These are phyloP conservation scores for Stephania cephalantha DNA, from an alignment of 164 flowering plant genomes.

Conservation along the genomic window DNA sequence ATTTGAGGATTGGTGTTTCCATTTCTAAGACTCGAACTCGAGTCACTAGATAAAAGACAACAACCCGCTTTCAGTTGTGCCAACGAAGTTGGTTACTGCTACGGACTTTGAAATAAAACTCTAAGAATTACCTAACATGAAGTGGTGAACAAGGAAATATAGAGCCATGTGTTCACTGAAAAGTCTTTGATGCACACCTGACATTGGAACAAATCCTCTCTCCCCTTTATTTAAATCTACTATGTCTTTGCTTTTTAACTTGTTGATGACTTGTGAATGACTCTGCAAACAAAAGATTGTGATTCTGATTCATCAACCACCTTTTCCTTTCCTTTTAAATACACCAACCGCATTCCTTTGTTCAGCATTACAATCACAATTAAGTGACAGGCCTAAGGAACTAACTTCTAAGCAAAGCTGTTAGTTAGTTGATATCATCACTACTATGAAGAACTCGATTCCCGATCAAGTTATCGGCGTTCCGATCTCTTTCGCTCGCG, in stretches of 20 bases:
- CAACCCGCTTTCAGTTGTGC: too few species aligned
- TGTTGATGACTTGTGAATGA: conserved; percentile 5
- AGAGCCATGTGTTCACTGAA: background rate
- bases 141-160: background rate
- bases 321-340: background rate
- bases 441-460: conserved; percentile 3
- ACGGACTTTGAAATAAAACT: background rate
- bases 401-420: background rate
- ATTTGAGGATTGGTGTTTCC: too few species aligned
- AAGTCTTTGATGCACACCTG: background rate
- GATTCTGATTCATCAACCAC: conserved; percentile 8
- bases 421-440: background rate
- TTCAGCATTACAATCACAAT: background rate
- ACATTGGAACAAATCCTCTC: background rate
- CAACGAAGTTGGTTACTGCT: too few species aligned
- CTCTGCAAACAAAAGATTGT: conserved; percentile 10
- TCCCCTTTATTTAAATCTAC: background rate
- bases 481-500: conserved; percentile 1
- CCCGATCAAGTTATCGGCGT: conserved; percentile 1
- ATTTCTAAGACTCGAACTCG: too few species aligned
- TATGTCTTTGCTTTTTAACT: background rate
- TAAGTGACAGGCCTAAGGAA: background rate
- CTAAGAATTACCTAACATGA: background rate
- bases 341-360: background rate
- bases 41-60: too few species aligned